phyloP scores from a whole-genome alignment of 371 early-diverging fungal species.

The Rhizopus sp. region DNA sequence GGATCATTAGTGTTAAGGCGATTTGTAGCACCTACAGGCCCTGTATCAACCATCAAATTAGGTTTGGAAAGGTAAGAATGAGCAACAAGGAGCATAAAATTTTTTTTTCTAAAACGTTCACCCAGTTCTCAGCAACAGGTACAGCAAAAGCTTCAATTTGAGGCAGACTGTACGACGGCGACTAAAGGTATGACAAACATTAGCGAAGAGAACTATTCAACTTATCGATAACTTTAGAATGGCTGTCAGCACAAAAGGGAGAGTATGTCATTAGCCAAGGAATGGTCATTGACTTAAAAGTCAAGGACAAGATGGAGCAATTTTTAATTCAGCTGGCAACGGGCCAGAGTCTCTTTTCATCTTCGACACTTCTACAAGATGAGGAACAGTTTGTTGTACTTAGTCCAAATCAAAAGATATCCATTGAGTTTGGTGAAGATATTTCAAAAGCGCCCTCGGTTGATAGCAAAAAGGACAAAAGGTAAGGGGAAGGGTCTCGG shows the following conservation, averaged over 20 bases:
- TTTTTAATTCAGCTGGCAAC: conserved; percentile 37
- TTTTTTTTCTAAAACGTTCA: neutral
- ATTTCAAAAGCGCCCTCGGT: conserved; percentile 15
- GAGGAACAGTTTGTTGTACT: conserved; percentile 41
- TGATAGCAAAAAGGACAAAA: conserved; percentile 12
- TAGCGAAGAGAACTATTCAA: neutral
- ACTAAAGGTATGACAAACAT: conserved; percentile 21
- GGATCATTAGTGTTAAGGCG: conserved; percentile 36
- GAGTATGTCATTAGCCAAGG: conserved; percentile 33
- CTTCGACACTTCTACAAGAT: conserved; percentile 17
- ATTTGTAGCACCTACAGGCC: conserved; percentile 12
- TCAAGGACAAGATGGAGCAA: conserved; percentile 8
- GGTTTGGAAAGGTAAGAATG: conserved; percentile 37
- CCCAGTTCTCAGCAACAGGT: conserved; percentile 25
- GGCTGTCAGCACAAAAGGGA: conserved; percentile 16
- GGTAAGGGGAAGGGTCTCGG: neutral
- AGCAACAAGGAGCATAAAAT: neutral
- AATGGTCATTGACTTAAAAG: conserved; percentile 11
- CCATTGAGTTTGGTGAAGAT: conserved; percentile 55
- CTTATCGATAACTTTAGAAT: conserved; percentile 5
- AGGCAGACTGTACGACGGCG: conserved; percentile 23
- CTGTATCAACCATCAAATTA: conserved; percentile 31
- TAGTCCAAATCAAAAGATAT: conserved; percentile 31
- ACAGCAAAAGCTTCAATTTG: conserved; percentile 32
- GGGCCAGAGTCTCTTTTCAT: conserved; percentile 35